Evolutionary conservation across 495 filamentous ascomycete genomes (phyloP).

Genomic region (Trichoderma asperelloides): DNA sequence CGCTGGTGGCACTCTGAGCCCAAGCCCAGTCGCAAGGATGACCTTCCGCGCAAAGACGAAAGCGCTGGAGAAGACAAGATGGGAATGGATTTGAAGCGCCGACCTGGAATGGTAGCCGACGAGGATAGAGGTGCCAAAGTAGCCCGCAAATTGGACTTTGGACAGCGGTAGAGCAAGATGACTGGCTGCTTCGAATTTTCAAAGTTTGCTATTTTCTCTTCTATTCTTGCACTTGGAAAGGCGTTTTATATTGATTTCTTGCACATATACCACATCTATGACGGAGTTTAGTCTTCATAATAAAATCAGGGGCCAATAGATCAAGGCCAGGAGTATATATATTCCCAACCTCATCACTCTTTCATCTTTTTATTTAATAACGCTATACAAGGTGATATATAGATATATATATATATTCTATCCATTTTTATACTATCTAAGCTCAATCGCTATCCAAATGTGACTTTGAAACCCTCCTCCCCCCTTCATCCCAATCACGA

Average conservation of each 20-base stretch:
- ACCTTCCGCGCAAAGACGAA: constrained; percentile 57
- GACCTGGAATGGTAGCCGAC: constrained; percentile 64
- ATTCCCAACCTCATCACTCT: not conserved
- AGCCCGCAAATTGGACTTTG: constrained; percentile 83
- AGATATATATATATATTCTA: not conserved
- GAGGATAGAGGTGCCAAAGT: constrained; percentile 55
- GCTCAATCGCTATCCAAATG: not conserved
- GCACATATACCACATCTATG: not conserved
- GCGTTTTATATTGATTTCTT: not conserved
- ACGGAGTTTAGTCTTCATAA: not conserved
- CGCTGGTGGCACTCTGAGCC: constrained; percentile 81
- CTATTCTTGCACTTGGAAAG: not conserved
- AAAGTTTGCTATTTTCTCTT: not conserved
- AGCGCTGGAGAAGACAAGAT: constrained; percentile 60
- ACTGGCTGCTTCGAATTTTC: not conserved
- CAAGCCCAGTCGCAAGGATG: constrained; percentile 70
- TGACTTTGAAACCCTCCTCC: not conserved
- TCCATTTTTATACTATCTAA: not conserved
- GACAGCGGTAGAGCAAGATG: constrained; percentile 27
- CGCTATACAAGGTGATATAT: not conserved
- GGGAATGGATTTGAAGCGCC: constrained; percentile 73
- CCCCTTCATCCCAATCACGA: not conserved
- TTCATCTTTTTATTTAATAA: no score
- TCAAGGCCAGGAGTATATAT: not conserved
- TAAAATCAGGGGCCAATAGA: not conserved